Evolutionary conservation across 208 protist species (phyloP), one percentile per base, ranked within the genome.

Genomic region (Trypanosoma theileri): DNA sequence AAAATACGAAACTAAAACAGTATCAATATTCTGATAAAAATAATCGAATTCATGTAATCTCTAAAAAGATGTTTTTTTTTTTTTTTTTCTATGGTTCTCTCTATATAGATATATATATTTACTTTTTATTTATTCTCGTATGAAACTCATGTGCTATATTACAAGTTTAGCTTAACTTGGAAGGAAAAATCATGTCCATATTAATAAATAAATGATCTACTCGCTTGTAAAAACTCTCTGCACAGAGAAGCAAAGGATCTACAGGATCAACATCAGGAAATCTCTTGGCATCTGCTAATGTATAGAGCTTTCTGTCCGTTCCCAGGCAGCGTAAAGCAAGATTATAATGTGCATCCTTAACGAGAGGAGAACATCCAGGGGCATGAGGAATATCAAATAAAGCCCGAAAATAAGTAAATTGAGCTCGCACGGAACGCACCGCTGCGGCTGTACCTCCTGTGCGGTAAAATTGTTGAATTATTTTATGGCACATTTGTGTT

Each of bases 391-490:
- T 77, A 58, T 94, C 91, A 80, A 96, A 94, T 22, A 96, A 69
- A 0, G 88, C 91, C 48, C 86, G 84, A 80, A 90, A 94, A 71
- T 92, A 96, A 2, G 91, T 93, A 41, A 94, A 91, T 67, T 96
- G 91, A 19, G 65, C 74, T 17, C 91, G 80, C 45, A 96, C 55
- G 16, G 82, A 80, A 14, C 78, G 80, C 17, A 92, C 89, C 21
- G 84, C 78, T 40, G 82, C 83, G 10, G 69, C 59, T 28, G 58
- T 66, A 31, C 88, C 91, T 51, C 91, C 91, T 62, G 65, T 82
- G 31, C 80, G 59, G 58, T 96, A 96, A 69, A 96, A 96, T 62
- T 91, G 77, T n/a, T 77, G 71, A 19, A 93, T 67, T 44, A 88
- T 70, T n/a, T 59, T 61, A 71, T 91, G 79, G 70, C 85, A 92